These are phyloP conservation scores for Leccinum solheimii DNA, from an alignment of 1,284 basidiomycete species.

Conservation along the genomic window DNA sequence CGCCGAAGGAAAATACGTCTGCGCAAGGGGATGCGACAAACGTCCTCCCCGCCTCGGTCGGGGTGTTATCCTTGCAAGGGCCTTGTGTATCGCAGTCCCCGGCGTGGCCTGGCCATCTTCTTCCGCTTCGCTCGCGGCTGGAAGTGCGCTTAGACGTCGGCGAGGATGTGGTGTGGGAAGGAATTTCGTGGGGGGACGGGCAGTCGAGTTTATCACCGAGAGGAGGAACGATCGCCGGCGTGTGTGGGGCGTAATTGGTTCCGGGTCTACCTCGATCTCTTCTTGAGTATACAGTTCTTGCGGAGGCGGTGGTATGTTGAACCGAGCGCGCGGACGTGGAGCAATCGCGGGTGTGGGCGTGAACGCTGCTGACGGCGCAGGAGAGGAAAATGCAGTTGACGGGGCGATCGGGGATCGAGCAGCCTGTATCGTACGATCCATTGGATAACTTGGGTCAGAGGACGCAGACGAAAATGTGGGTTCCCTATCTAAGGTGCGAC, in stretches of 20 bases:
- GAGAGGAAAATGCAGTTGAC: constrained; percentile 42
- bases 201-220: constrained; percentile 73
- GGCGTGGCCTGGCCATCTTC: constrained; percentile 27
- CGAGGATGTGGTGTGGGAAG: constrained; percentile 66
- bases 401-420: constrained; percentile 25
- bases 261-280: constrained; percentile 30
- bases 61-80: constrained; percentile 65
- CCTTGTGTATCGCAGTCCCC: constrained; percentile 39
- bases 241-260: constrained; percentile 60
- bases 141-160: constrained; percentile 32
- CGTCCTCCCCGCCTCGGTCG: constrained; percentile 47
- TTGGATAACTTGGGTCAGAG: constrained; percentile 31
- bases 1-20: constrained; percentile 31
- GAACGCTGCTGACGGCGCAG: constrained; percentile 49
- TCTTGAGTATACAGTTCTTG: constrained; percentile 36
- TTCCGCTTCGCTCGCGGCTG: constrained; percentile 18
- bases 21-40: constrained; percentile 62
- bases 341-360: constrained; percentile 67
- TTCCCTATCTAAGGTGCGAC: constrained; percentile 42
- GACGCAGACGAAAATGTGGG: constrained; percentile 70
- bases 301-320: constrained; percentile 46
- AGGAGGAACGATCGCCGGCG: constrained; percentile 74
- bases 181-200: constrained; percentile 62
- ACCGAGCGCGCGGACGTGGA: constrained; percentile 59
- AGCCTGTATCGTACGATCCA: constrained; percentile 28